These are phyloP conservation scores for Keqinozyma sinolaborantium DNA, from an alignment of 1,139 yeast species.

Conservation along the genomic window DNA sequence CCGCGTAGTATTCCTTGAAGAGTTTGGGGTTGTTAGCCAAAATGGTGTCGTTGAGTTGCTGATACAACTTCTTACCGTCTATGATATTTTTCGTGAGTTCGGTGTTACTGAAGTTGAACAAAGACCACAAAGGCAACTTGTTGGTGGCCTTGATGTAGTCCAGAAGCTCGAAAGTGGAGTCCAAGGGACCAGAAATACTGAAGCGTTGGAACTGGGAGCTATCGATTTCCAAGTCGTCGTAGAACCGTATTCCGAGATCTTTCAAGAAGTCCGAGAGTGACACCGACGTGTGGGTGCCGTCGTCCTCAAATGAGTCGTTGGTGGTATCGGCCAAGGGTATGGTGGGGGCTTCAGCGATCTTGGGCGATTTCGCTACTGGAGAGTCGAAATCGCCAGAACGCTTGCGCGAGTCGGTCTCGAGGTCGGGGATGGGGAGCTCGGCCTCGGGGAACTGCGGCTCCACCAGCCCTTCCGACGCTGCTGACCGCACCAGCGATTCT, in stretches of 20 bases:
- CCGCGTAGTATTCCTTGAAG: slow-evolving; percentile 43
- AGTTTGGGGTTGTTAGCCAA: slow-evolving; percentile 45
- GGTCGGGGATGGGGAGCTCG: slow-evolving; percentile 14
- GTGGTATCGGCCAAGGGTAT: slow-evolving; percentile 29
- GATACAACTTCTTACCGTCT: slow-evolving; percentile 45
- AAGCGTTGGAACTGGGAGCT: slow-evolving; percentile 18
- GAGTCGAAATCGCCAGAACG: slow-evolving; percentile 9
- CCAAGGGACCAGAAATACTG: slow-evolving; percentile 17
- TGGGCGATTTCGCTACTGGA: slow-evolving; percentile 2
- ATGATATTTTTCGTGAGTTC: slow-evolving; percentile 49
- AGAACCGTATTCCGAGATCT: slow-evolving; percentile 49
- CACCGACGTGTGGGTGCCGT: slow-evolving; percentile 27
- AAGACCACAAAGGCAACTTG: slow-evolving; percentile 38
- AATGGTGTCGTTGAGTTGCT: slow-evolving; percentile 41
- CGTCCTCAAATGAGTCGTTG: slow-evolving; percentile 7
- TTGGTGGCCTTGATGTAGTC: slow-evolving; percentile 33
- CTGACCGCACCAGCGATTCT: too few species aligned
- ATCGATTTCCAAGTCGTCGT: slow-evolving; percentile 47
- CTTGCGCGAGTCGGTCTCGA: slow-evolving; percentile 5
- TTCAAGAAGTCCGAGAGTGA: slow-evolving; percentile 39
- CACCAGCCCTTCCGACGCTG: too few species aligned
- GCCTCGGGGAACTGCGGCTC: slow-evolving; percentile 13
- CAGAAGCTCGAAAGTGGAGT: slow-evolving; percentile 9
- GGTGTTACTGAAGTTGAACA: slow-evolving; percentile 49
- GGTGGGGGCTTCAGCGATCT: slow-evolving; percentile 17